A percentile compares a stretch with the other conserved stretches of the same genome.
phyloP scores from a whole-genome alignment of 1,139 yeast species.

The Blastobotrys apis region DNA sequence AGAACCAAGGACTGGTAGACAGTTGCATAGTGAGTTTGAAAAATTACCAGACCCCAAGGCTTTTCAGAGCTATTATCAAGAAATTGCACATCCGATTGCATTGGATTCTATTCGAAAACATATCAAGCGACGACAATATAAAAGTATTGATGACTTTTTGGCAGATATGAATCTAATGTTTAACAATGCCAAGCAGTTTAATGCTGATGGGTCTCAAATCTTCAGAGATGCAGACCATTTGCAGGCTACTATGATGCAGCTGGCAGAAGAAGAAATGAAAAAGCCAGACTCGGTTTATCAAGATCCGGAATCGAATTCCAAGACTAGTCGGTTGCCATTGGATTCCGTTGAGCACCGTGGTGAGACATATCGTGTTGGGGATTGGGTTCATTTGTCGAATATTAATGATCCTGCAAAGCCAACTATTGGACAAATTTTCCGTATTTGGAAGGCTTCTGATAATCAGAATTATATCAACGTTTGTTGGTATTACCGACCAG shows the following conservation, averaged over 20 bases:
- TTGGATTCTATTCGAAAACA: slow-evolving; percentile 77
- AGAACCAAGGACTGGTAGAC: slow-evolving; percentile 39
- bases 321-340: slow-evolving; percentile 67
- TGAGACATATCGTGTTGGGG: slow-evolving; percentile 77
- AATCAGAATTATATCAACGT: slow-evolving; percentile 87
- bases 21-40: slow-evolving; percentile 63
- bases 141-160: slow-evolving; percentile 68
- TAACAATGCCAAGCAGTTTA: slow-evolving; percentile 65
- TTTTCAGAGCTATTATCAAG: slow-evolving; percentile 63
- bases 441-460: slow-evolving; percentile 76
- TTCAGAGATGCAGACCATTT: slow-evolving; percentile 57
- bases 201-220: slow-evolving; percentile 54
- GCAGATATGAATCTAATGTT: slow-evolving; percentile 73
- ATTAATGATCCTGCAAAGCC: slow-evolving; percentile 87
- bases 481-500: slow-evolving; percentile 97
- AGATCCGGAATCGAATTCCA: slow-evolving; percentile 48
- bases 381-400: slow-evolving; percentile 86
- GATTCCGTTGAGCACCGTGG: slow-evolving; percentile 72
- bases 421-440: slow-evolving; percentile 87
- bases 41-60: slow-evolving; percentile 70
- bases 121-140: slow-evolving; percentile 81
- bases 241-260: slow-evolving; percentile 56
- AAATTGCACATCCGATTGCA: slow-evolving; percentile 67
- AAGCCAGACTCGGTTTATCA: slow-evolving; percentile 80
- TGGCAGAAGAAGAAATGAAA: slow-evolving; percentile 65